These are phyloP conservation scores for Rhododendron vialii DNA, from an alignment of 148 eudicot genomes.

Conservation along the genomic window DNA sequence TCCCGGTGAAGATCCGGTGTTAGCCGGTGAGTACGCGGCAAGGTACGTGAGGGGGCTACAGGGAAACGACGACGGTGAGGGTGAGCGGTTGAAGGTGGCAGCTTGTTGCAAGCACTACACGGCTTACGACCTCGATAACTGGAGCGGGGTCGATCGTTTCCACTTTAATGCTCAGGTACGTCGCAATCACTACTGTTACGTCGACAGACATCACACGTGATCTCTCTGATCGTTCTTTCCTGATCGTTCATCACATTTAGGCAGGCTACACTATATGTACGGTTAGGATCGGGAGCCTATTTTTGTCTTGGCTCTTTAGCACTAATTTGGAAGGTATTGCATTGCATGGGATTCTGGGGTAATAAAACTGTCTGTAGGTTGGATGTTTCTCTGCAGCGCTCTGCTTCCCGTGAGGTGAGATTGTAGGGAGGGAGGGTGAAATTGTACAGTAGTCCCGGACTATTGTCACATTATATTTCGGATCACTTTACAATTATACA, in stretches of 20 bases:
- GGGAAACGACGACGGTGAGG: conserved; percentile 38
- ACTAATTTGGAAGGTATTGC: background rate
- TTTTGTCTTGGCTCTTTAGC: no score
- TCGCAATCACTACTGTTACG: background rate
- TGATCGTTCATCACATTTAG: no score
- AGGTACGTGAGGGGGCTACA: conserved; percentile 78
- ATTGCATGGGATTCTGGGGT: background rate
- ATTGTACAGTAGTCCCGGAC: no score
- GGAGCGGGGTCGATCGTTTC: conserved; percentile 84
- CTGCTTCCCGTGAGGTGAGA: background rate
- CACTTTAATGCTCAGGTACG: conserved; percentile 79
- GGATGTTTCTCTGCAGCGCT: background rate
- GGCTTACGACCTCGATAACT: conserved; percentile 91
- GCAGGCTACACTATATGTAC: background rate
- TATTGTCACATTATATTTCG: no score
- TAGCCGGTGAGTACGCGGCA: conserved; percentile 70
- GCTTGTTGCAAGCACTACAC: conserved; percentile 95
- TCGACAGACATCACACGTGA: background rate
- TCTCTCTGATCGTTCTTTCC: no score
- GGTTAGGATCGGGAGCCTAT: no score
- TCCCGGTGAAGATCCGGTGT: conserved; percentile 86
- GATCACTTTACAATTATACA: no score
- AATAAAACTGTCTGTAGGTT: background rate
- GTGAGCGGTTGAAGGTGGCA: conserved; percentile 74
- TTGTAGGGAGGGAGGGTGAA: no score